Conservation (phyloP, 805 yeast genomes). For the Kodamaea hsintzibuensis region DNA sequence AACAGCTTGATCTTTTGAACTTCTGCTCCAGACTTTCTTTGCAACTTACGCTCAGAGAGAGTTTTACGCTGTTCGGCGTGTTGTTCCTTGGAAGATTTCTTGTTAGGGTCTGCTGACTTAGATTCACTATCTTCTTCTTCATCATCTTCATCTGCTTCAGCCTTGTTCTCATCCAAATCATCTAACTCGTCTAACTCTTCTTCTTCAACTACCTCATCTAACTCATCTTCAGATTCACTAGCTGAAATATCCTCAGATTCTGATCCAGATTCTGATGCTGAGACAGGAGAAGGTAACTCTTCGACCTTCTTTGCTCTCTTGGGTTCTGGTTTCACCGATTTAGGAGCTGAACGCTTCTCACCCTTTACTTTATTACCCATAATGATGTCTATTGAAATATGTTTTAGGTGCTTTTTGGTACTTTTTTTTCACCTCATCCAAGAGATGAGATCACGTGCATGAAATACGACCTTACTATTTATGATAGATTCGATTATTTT, state of each 20-base stretch:
- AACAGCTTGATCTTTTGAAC: constrained; percentile 80
- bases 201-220: constrained; percentile 14
- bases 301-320: constrained; percentile 29
- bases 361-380: constrained; percentile 12
- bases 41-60: constrained; percentile 78
- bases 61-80: constrained; percentile 82
- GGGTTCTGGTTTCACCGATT: background rate
- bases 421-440: constrained; percentile 1
- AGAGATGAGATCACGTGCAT: constrained; percentile 1
- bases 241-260: constrained; percentile 29
- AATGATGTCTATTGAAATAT: background rate
- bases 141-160: constrained; percentile 27
- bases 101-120: constrained; percentile 38
- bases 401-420: background rate
- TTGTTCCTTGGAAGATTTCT: constrained; percentile 59
- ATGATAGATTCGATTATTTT: too few species aligned
- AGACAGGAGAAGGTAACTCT: constrained; percentile 25
- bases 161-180: constrained; percentile 20
- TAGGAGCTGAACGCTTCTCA: constrained; percentile 10
- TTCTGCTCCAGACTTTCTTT: constrained; percentile 83
- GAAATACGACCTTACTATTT: too few species aligned
- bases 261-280: constrained; percentile 21
- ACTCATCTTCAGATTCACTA: constrained; percentile 26
- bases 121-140: constrained; percentile 20
- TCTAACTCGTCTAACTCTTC: constrained; percentile 22